Evolutionary conservation across 2,329 filamentous ascomycete species (phyloP).

Genomic region (Nakataea oryzae): DNA sequence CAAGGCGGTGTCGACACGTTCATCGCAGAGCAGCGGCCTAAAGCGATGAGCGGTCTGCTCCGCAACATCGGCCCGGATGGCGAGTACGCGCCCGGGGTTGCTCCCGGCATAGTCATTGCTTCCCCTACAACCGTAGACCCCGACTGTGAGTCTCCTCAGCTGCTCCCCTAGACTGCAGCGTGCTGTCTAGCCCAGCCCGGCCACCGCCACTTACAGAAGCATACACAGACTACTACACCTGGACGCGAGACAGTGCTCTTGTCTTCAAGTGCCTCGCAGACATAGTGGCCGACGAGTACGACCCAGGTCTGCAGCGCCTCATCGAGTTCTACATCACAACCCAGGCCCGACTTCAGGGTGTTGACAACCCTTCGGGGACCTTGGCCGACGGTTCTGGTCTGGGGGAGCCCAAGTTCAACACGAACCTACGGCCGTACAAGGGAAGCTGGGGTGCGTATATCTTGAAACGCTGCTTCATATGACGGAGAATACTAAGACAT

Average conservation of each 20-base stretch:
- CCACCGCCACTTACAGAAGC: not conserved
- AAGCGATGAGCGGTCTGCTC: conserved; percentile 40
- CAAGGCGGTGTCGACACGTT: conserved; percentile 38
- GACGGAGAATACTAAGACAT: not conserved
- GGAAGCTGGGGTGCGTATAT: conserved; percentile 48
- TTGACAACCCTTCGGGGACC: conserved; percentile 59
- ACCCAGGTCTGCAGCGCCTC: conserved; percentile 42
- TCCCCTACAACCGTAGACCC: conserved; percentile 42
- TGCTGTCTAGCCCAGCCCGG: not conserved
- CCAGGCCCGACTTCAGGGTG: conserved; percentile 55
- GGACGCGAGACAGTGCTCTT: conserved; percentile 66
- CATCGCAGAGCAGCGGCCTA: conserved; percentile 37
- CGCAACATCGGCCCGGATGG: conserved; percentile 50
- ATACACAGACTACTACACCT: conserved; percentile 56
- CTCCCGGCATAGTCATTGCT: conserved; percentile 43
- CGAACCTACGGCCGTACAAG: conserved; percentile 52
- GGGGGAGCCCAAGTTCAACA: conserved; percentile 65
- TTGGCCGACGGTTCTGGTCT: conserved; percentile 42
- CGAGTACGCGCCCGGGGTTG: conserved; percentile 34
- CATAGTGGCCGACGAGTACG: conserved; percentile 48
- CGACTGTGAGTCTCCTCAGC: conserved; percentile 34
- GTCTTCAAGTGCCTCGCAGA: conserved; percentile 61
- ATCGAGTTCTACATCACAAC: conserved; percentile 60
- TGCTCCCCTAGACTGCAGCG: not conserved
- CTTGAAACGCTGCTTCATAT: not conserved